Evolutionary conservation across 352 stramenopile species (phyloP).

Genomic region (Phytophthora melonis): DNA sequence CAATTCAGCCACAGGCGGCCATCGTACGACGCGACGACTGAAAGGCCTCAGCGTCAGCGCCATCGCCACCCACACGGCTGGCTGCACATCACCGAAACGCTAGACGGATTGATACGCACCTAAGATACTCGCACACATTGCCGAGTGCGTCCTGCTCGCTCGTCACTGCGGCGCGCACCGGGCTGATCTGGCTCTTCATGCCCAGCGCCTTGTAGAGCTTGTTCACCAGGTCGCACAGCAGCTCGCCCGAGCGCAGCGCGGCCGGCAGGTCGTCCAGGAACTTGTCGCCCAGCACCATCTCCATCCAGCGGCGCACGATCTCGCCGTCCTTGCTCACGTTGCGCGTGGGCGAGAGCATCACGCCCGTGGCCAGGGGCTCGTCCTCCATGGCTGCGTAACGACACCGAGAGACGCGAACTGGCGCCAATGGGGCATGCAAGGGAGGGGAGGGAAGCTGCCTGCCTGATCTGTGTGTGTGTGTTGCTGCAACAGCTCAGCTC

Average conservation of each 20-base stretch:
- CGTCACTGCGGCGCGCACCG: conserved; percentile 12
- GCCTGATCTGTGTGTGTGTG: conserved; percentile 4
- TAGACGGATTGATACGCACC: conserved; percentile 41
- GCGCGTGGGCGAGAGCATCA: conserved; percentile 49
- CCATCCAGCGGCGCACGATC: conserved; percentile 87
- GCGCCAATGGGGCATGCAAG: conserved; percentile 29
- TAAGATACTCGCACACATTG: conserved; percentile 75
- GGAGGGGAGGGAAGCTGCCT: conserved; percentile 8
- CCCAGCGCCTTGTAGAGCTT: conserved; percentile 79
- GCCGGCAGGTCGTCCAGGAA: conserved; percentile 56
- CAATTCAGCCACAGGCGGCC: conserved; percentile 14
- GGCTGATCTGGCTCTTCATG: conserved; percentile 71
- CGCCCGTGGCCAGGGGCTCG: conserved; percentile 35
- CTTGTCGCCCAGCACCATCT: conserved; percentile 90
- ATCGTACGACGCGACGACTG: conserved; percentile 14
- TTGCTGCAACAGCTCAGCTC: conserved; percentile 4
- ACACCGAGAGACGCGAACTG: conserved; percentile 27
- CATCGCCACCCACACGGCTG: not conserved
- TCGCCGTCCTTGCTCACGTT: conserved; percentile 62
- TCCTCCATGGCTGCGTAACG: conserved; percentile 31
- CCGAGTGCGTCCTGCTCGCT: conserved; percentile 26
- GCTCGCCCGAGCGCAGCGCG: conserved; percentile 68
- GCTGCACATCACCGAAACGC: not conserved
- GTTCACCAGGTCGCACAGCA: conserved; percentile 76
- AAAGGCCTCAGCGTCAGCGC: not conserved